Evolutionary conservation across 306 rosid genomes (phyloP), one percentile per base, ranked within the genome.

Genomic region (Cucurbita ficifolia): DNA sequence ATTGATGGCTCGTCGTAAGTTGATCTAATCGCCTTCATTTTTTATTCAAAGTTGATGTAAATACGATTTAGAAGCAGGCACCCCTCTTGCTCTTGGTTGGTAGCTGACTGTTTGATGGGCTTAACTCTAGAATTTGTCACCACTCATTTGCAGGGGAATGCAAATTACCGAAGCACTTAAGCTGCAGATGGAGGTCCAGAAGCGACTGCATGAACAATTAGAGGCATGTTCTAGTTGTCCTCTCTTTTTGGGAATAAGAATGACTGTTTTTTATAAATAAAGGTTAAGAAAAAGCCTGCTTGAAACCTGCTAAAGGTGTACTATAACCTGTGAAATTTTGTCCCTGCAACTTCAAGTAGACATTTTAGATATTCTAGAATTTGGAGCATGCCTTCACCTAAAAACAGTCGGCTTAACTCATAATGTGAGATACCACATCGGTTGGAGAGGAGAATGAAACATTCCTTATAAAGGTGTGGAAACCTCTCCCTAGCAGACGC

Each of bases 181-280:
- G 88, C 97, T 94, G 86, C 99, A 94, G 82, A 94, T 94, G 99
- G 99, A 94, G 83, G 99, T 94, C 72, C 99, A 94, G 85, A 94
- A 94, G 84, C 89, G 99, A 74, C 82, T 94, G 46, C 99, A 94
- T 77, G 99, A 94, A 78, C 99, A 94, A 85, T 81, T 94, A 83
- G 99, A 94, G 96, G 99, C 83, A 86, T 46, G 85, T 43, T 89
- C 77, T 79, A 60, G 43, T 24, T 60, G n/a, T 55, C 38, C 18
- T 51, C 22, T 29, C 33, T 29, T 2, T 29, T 29, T 29, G 33
- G 33, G 33, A 29, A 29, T 29, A 2, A 29, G 33, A 29, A 29
- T 29, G 33, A 29, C 33, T 29, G 33, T 3, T 29, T 29, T 24
- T 29, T 29, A 29, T 29, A 29, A 29, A 29, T 29, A 29, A 29